phyloP scores from a whole-genome alignment of 1,139 yeast species.

The Yamadazyma blattariae region DNA sequence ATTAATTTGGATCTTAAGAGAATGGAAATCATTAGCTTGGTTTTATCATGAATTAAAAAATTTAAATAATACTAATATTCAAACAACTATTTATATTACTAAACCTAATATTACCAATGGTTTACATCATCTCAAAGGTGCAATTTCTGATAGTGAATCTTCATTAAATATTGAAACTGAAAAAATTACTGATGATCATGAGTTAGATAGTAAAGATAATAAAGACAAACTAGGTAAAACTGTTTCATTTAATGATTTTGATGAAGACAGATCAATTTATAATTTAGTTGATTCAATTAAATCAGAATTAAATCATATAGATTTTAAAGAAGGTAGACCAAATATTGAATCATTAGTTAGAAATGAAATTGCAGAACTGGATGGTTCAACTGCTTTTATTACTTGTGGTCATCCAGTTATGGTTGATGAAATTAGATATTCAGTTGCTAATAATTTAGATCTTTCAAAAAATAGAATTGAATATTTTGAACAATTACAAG shows the following conservation, averaged over 20 bases:
- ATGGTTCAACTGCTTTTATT: conserved; percentile 30
- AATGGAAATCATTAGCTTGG: conserved; percentile 40
- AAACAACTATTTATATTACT: conserved; percentile 20
- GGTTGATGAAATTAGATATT: conserved; percentile 30
- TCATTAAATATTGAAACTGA: conserved; percentile 12
- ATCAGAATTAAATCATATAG: conserved; percentile 19
- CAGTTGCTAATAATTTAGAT: conserved; percentile 21
- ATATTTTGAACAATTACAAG: conserved; percentile 28
- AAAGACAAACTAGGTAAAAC: no score
- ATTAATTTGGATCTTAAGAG: conserved; percentile 46
- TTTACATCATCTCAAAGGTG: conserved; percentile 12
- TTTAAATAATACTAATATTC: conserved; percentile 25
- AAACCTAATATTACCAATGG: conserved; percentile 14
- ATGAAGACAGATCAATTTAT: conserved; percentile 5
- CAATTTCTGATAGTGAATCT: conserved; percentile 12
- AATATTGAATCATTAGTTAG: conserved; percentile 20
- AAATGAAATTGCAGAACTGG: conserved; percentile 20
- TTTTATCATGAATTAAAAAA: conserved; percentile 41
- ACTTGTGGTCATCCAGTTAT: conserved; percentile 38
- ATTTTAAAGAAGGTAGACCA: conserved; percentile 31
- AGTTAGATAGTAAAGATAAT: conserved; percentile 10
- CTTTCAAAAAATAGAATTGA: conserved; percentile 21
- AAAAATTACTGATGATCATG: conserved; percentile 13
- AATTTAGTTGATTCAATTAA: conserved; percentile 10
- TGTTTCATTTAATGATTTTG: conserved; percentile 1